These are phyloP conservation scores for Phytophthora colocasiae DNA, from an alignment of 352 stramenopile genomes.

Conservation along the genomic window DNA sequence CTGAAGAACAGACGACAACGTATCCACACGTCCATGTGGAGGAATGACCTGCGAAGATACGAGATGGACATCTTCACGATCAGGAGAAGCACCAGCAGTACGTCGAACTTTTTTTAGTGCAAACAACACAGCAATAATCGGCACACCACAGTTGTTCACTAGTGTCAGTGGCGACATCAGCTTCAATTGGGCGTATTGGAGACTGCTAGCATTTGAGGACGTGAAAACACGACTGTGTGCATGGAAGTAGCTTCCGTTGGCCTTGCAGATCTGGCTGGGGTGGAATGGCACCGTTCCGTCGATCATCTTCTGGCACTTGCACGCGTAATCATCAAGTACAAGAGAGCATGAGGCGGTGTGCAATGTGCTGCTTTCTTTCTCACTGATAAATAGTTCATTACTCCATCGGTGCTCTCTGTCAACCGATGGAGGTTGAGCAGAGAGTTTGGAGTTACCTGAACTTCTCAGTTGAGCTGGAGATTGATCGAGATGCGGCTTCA, in stretches of 20 bases:
- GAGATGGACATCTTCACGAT: conserved; percentile 80
- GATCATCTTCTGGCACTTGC: conserved; percentile 82
- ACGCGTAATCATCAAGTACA: conserved; percentile 76
- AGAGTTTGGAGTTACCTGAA: conserved; percentile 9
- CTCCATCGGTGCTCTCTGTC: conserved; percentile 78
- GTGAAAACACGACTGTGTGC: conserved; percentile 69
- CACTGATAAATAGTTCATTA: conserved; percentile 79
- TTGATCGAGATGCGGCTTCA: conserved; percentile 53
- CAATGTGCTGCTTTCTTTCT: conserved; percentile 67
- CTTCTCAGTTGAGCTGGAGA: conserved; percentile 3
- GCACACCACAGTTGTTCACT: conserved; percentile 82
- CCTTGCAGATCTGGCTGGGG: conserved; percentile 68
- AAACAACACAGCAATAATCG: conserved; percentile 75
- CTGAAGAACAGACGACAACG: conserved; percentile 75
- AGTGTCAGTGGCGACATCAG: conserved; percentile 73
- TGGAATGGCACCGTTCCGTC: conserved; percentile 77
- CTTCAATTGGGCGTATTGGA: conserved; percentile 75
- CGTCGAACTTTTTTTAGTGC: conserved; percentile 83
- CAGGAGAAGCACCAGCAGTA: conserved; percentile 44
- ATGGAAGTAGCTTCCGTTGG: conserved; percentile 79
- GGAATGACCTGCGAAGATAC: conserved; percentile 71
- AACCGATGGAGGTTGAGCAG: conserved; percentile 20
- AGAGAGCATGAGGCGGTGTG: conserved; percentile 71
- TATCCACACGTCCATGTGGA: conserved; percentile 56
- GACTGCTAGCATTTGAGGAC: conserved; percentile 67